Conservation (phyloP, 345 rosid genomes). For the Cochlearia excelsa region DNA sequence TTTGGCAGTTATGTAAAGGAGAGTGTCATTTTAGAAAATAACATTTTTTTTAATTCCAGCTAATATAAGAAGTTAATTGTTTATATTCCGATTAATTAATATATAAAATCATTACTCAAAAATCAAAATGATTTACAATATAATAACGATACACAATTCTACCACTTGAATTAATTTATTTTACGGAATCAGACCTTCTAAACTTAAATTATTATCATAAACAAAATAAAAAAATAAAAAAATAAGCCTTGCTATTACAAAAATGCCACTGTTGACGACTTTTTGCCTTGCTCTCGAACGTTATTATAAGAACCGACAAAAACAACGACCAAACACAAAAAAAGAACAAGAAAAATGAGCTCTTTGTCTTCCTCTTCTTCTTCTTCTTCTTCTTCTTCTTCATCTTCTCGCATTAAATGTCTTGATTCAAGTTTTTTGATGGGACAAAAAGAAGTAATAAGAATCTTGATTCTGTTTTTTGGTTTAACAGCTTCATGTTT, state of each 20-base stretch:
- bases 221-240: conserved; percentile 1
- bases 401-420: conserved; percentile 23
- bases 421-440: conserved; percentile 17
- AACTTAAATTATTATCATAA: not conserved
- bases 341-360: conserved; percentile 14
- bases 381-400: conserved; percentile 24
- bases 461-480: conserved; percentile 35
- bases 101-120: too few species aligned
- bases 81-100: too few species aligned
- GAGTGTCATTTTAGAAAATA: too few species aligned
- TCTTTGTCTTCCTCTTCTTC: conserved; percentile 21
- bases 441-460: conserved; percentile 28
- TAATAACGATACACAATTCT: conserved; percentile 25
- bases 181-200: conserved; percentile 1
- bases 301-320: conserved; percentile 34
- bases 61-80: too few species aligned
- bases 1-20: too few species aligned
- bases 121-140: conserved; percentile 1
- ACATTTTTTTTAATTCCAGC: too few species aligned
- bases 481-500: conserved; percentile 37
- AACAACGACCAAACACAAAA: conserved; percentile 11
- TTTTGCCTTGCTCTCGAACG: conserved; percentile 21
- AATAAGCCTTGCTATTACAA: conserved; percentile 16
- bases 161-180: conserved; percentile 20
- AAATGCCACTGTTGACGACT: conserved; percentile 17